Evolutionary conservation across 2,329 filamentous ascomycete species (phyloP), one percentile per base, ranked within the genome.

Genomic region (Aureobasidium zeae): DNA sequence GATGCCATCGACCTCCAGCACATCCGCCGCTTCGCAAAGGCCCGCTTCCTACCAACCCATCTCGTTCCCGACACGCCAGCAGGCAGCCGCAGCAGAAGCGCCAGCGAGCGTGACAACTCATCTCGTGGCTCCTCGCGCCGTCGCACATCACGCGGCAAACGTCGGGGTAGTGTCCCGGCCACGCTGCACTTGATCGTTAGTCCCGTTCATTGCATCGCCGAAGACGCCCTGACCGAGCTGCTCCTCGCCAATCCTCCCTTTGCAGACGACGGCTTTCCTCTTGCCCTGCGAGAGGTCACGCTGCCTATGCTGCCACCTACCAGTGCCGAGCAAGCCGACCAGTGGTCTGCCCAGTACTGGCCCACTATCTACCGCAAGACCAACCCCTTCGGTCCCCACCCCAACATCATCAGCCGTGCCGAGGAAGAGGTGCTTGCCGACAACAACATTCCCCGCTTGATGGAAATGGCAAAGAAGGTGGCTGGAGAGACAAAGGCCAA

Each of bases 301-400:
- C 80, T 91, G 10, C 86, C 86, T 5, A 67, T 81, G 19, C 67
- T 86, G 32, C 73, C 84, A 17, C 86, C 86, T 2, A 86, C 81
- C 4, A 88, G 83, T 3, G 75, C 81, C 52, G 71, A 81, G 28
- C 83, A 89, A 60, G 83, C 86, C 7, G 75, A 74, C 19, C 68
- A 76, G 58, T 91, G 84, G 84, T 81, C 78, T 19, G 69, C 74
- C 24, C 72, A 80, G 53, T 89, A 86, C 61, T 93, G 86, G 86
- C 86, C 86, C 10, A 83, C 81, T 1, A 77, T 88, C 36, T 93
- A 91, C 65, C 81, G 85, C 51, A 87, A 87, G 66, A 88, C 83
- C 52, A 91, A 91, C 57, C 85, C 85, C 2, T 83, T 88, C 47
- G 86, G 86, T 3, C 85, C 86, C 13, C 86, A 93, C 57, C 85